Evolutionary conservation across 2,329 filamentous ascomycete genomes (phyloP), one percentile per base, ranked within the genome.

Genomic region (Corniculantispora saksenae): DNA sequence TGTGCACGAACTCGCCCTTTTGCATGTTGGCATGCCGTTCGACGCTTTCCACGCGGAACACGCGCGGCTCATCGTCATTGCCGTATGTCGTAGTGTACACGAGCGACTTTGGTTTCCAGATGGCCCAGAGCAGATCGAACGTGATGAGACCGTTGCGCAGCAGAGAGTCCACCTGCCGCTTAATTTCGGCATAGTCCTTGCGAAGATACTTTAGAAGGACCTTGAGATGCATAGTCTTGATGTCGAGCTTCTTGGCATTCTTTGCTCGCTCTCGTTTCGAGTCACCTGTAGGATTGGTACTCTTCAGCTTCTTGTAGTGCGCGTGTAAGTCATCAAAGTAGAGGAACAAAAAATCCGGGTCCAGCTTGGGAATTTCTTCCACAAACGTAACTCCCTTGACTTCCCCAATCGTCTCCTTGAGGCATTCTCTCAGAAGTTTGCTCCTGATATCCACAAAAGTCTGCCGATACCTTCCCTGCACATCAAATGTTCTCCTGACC

Each of bases 381-480:
- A 94, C 91, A 54, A 97, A 78, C 69, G 89, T 94, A 50, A 96
- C 84, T 19, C 91, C 76, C 48, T 75, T 72, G 47, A 76, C 70
- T 32, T 75, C 73, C 6, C 76, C 75, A 3, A 79, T 77, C 48
- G 78, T 72, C 51, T 79, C 76, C 59, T 78, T 76, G 38, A 79
- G 81, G 25, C 87, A 88, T 67, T 93, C 88, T 9, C 90, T 89
- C 3, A 97, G 82, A 19, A 87, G 79, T 70, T 93, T 93, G 74
- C 92, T 95, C 79, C 94, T 95, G 76, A 97, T 91, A 69, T 97
- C 92, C 57, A 97, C 87, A 17, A 89, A 79, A 0, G 93, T 93
- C 72, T 75, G 73, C 70, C 86, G 82, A 71, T 92, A 94, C 71
- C 93, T 93, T 67, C 92, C 92, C 70, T 95, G 91, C 86, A 87